A percentile compares a stretch with the other conserved stretches of the same genome.
phyloP scores from a whole-genome alignment of 371 early-diverging fungal species.

The Lichtheimia corymbifera region DNA sequence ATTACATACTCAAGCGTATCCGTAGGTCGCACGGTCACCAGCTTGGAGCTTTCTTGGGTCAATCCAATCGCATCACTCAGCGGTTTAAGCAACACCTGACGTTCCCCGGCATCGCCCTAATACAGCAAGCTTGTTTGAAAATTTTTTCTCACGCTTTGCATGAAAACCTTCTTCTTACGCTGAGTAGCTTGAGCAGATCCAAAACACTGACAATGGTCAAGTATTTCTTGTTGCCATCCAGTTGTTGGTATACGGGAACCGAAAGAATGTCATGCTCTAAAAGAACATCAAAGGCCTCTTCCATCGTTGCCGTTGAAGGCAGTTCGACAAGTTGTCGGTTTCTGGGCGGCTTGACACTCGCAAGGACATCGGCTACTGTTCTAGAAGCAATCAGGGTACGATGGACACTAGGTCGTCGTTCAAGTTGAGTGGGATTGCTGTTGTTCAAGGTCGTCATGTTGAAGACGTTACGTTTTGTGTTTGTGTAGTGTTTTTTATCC shows the following conservation, averaged over 20 bases:
- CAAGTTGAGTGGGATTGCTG: constrained; percentile 5
- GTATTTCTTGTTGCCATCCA: constrained; percentile 44
- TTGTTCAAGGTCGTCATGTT: constrained; percentile 25
- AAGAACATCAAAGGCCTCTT: constrained; percentile 60
- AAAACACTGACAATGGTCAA: constrained; percentile 58
- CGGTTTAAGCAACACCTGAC: constrained; percentile 25
- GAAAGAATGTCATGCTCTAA: constrained; percentile 57
- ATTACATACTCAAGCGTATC: constrained; percentile 41
- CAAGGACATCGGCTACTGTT: constrained; percentile 50
- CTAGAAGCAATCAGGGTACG: constrained; percentile 41
- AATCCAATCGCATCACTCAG: constrained; percentile 41
- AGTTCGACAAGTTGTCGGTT: constrained; percentile 51
- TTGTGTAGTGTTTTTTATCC: too few relatives aligned
- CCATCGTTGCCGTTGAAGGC: constrained; percentile 54
- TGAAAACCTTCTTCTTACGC: constrained; percentile 13
- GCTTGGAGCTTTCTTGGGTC: constrained; percentile 37
- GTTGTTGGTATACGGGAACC: constrained; percentile 56
- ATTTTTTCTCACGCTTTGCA: constrained; percentile 27
- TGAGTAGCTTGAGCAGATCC: constrained; percentile 52
- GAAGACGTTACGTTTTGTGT: too few relatives aligned
- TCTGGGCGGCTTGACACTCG: constrained; percentile 33
- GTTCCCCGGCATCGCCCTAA: constrained; percentile 1
- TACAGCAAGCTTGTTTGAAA: not conserved
- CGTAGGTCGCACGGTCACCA: constrained; percentile 36
- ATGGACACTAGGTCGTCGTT: constrained; percentile 14